A percentile compares a stretch with the other conserved stretches of the same genome.
phyloP scores from a whole-genome alignment of 1,139 yeast species.

The Pichia sp. region DNA sequence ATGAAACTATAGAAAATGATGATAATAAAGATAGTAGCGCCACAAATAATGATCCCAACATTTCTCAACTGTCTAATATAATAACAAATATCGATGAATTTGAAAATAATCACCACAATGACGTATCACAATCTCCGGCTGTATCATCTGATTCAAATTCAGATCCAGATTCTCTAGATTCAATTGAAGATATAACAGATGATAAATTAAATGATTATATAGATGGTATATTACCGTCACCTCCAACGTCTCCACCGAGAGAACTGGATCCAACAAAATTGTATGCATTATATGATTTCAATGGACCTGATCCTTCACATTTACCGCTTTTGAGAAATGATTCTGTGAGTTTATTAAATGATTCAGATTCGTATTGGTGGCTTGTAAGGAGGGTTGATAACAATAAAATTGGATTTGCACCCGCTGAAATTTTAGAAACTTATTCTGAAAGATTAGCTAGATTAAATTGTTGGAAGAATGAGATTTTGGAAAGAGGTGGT shows the following conservation, averaged over 20 bases:
- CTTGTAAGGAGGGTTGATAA: slow-evolving; percentile 65
- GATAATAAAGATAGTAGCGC: slow-evolving; percentile 17
- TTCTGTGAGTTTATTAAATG: slow-evolving; percentile 74
- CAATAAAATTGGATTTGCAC: slow-evolving; percentile 75
- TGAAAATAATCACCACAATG: slow-evolving; percentile 7
- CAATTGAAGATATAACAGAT: slow-evolving; percentile 6
- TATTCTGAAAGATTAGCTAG: slow-evolving; percentile 88
- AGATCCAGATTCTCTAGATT: slow-evolving; percentile 14
- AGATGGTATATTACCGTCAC: slow-evolving; percentile 41
- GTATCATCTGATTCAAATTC: background rate
- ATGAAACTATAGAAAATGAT: slow-evolving; percentile 2
- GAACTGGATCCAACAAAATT: slow-evolving; percentile 80
- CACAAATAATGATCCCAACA: slow-evolving; percentile 1
- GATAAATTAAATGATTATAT: slow-evolving; percentile 23
- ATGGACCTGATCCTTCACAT: slow-evolving; percentile 93
- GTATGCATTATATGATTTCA: slow-evolving; percentile 81
- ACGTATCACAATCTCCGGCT: slow-evolving; percentile 1
- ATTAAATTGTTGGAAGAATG: slow-evolving; percentile 86
- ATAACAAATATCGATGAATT: background rate
- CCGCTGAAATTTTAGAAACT: slow-evolving; percentile 92
- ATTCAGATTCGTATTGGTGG: slow-evolving; percentile 97
- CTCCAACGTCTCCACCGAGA: slow-evolving; percentile 75
- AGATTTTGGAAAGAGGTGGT: slow-evolving; percentile 50
- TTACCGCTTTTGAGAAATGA: slow-evolving; percentile 76
- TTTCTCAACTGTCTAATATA: background rate